These are phyloP conservation scores for Hanseniaspora valbyensis DNA, from an alignment of 805 yeast genomes.

Conservation along the genomic window DNA sequence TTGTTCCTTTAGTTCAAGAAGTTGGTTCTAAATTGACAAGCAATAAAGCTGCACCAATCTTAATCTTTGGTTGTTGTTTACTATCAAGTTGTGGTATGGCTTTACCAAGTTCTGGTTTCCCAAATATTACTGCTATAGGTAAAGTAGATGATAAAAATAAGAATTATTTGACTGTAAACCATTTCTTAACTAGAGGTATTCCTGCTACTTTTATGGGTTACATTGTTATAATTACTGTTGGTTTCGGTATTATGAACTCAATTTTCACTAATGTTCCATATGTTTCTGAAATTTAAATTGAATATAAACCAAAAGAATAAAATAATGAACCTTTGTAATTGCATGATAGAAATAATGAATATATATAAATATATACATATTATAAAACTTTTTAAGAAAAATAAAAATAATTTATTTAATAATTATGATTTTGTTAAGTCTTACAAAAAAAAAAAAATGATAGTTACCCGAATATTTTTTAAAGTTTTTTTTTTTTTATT, in stretches of 20 bases:
- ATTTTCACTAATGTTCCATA: conserved; percentile 18
- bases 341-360: not conserved
- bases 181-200: conserved; percentile 82
- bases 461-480: too few relatives aligned
- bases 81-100: conserved; percentile 95
- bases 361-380: too few relatives aligned
- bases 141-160: conserved; percentile 87
- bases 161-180: conserved; percentile 68
- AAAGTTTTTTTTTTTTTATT: too few relatives aligned
- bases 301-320: not conserved
- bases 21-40: conserved; percentile 61
- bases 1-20: conserved; percentile 79
- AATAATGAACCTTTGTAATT: not conserved
- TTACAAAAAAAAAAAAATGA: too few relatives aligned
- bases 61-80: conserved; percentile 40
- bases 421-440: too few relatives aligned
- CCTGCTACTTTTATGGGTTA: conserved; percentile 76
- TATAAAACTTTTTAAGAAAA: too few relatives aligned
- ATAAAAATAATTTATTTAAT: too few relatives aligned
- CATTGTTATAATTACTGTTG: conserved; percentile 59
- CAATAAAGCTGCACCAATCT: conserved; percentile 53
- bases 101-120: conserved; percentile 92
- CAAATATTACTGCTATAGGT: conserved; percentile 95
- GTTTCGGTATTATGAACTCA: conserved; percentile 60
- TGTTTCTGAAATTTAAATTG: not conserved